These are phyloP conservation scores for Hypoxylon fragiforme DNA, from an alignment of 495 filamentous ascomycete species.

Conservation along the genomic window DNA sequence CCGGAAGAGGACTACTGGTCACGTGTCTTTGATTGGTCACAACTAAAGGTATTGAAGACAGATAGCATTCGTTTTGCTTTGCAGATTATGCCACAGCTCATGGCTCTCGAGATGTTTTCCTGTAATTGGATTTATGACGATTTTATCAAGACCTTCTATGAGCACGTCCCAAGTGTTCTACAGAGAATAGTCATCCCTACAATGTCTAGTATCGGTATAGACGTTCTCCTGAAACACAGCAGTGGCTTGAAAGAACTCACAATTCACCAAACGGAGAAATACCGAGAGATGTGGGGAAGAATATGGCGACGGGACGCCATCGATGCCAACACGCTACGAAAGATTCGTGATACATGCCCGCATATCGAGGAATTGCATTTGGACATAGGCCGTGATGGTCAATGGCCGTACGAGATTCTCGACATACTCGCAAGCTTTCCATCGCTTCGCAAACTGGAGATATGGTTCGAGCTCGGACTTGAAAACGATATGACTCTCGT, in stretches of 20 bases:
- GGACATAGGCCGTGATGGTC: background rate
- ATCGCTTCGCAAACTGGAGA: background rate
- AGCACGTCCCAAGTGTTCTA: conserved; percentile 2
- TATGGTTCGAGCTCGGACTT: conserved; percentile 5
- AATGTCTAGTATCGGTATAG: background rate
- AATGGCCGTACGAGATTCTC: conserved; percentile 2
- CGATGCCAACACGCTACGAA: background rate
- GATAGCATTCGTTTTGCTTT: background rate
- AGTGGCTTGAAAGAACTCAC: conserved; percentile 2
- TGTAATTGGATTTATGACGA: background rate
- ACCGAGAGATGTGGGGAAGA: background rate
- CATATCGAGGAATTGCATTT: conserved; percentile 1
- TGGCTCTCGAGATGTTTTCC: background rate
- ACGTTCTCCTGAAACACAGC: background rate
- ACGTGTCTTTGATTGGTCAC: conserved; percentile 3
- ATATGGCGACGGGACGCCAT: background rate
- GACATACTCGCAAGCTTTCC: background rate
- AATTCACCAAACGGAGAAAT: background rate
- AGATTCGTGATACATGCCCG: conserved; percentile 7
- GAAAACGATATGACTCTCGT: background rate
- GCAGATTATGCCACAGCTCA: conserved; percentile 5
- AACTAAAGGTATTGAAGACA: background rate
- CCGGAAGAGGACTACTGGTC: background rate
- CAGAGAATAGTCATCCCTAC: background rate
- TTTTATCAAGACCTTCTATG: background rate